These are phyloP conservation scores for Eucalyptus cloeziana DNA, from an alignment of 345 rosid genomes.

Conservation along the genomic window DNA sequence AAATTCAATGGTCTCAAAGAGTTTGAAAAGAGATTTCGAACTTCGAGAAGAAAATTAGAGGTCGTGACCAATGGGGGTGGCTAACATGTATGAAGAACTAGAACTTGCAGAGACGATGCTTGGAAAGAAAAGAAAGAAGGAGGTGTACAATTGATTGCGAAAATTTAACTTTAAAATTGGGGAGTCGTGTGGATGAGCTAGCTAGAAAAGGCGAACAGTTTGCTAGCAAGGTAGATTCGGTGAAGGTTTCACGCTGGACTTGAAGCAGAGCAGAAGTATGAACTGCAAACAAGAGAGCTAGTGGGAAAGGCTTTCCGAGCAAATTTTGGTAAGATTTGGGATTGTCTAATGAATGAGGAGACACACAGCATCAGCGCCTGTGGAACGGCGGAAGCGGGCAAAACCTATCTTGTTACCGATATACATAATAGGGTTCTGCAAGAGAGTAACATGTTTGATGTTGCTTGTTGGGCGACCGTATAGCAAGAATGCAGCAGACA, in stretches of 20 bases:
- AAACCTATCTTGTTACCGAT: neutral
- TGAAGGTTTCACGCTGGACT: neutral
- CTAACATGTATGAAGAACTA: neutral
- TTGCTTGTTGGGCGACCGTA: neutral
- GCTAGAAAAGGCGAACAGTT: neutral
- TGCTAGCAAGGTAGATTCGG: neutral
- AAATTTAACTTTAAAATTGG: neutral
- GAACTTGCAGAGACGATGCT: neutral
- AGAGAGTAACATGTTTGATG: neutral
- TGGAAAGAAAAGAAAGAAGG: neutral
- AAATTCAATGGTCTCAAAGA: neutral
- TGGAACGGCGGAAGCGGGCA: neutral
- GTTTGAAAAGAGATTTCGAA: neutral
- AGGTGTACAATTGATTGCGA: neutral
- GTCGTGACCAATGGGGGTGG: neutral
- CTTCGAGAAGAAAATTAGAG: neutral
- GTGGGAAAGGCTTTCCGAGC: neutral
- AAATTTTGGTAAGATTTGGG: neutral
- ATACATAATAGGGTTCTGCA: neutral
- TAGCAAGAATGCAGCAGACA: neutral
- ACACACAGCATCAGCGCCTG: accelerated
- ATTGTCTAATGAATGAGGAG: neutral
- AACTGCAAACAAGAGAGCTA: neutral
- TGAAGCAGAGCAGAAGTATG: neutral
- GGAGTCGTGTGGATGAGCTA: neutral